Evolutionary conservation across 305 asterid genomes (phyloP), one percentile per base, ranked within the genome.

Genomic region (Ajuga reptans): DNA sequence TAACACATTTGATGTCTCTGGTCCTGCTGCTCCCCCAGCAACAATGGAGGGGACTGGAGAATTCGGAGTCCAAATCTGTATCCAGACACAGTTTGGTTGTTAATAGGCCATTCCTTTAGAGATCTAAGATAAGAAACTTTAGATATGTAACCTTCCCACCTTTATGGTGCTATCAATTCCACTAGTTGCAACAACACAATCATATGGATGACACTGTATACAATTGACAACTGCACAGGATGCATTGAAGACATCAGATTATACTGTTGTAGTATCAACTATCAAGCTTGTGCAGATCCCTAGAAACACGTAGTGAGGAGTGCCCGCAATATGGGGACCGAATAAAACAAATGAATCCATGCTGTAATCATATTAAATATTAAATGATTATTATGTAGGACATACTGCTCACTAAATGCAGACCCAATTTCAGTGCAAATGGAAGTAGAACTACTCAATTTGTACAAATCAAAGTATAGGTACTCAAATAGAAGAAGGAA

Each of bases 111-210:
- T 24, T 41, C 6, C 60, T 55, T 52, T 6, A 24, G 37, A 64
- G 49, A 52, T 60, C 31, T 31, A 71, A 27, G 45, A 6, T 31
- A 71, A 27, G 45, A 6, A 77, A 73, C 70, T 39, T 62, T 61
- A 45, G 12, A 27, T 4, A 27, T 49, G 61, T 61, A 67, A 18
- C 24, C 39, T 74, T 54, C 84, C 75, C 74, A 85, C 99, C 97
- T 94, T 94, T 81, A 94, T 85, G 75, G 96, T 94, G 84, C 70
- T 87, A 75, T 94, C 99, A 56, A 94, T 91, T 47, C 99, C 99
- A 83, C 99, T 94, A 21, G 99, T 94, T 9, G 98, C 99, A 68
- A 94, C 81, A 65, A 82, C 84, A 76, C 83, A 78, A 73, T 94
- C 99, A 76, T 75, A 81, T 49, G 99, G 99, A 80, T 94, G 99